Evolutionary conservation across 1,139 yeast genomes (phyloP), one percentile per base, ranked within the genome.

Genomic region (Lodderomyces margitis): DNA sequence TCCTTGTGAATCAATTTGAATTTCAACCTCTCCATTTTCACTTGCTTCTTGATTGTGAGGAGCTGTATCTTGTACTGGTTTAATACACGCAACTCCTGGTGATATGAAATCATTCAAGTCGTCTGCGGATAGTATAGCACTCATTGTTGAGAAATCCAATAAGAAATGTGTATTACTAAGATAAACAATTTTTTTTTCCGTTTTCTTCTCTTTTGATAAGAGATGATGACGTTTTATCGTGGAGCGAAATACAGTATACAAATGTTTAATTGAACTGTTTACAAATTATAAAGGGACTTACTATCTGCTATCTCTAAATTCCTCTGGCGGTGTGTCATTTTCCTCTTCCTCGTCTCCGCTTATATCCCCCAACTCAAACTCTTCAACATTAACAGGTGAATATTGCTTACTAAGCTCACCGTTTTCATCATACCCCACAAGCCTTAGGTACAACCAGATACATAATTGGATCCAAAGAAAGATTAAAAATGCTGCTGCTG

Each of bases 1-100:
- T 2, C 92, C 95, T 37, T 77, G 71, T n/a, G 63, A 62, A 44
- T 82, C 86, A 30, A 81, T 75, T 53, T 83, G 84, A 27, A 84
- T 79, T 48, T 83, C 87, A 3, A 84, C 77, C 57, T 68, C 65
- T 48, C 69, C 62, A 36, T 57, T 49, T 36, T 55, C 66, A 49
- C 50, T 14, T 33, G 30, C 23, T 39, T 38, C 15, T 9, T 11
- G n/a, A 10, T 28, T 20, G 19, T n/a, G n/a, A n/a, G 27, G 3
- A 7, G 27, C 16, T 31, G 23, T 10, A 16, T 28, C 25, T 19
- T 36, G 33, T 3, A 43, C 47, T 35, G 56, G 98, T 64, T 89
- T 92, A 47, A 91, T 83, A 60, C 99, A 92, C 2, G 96, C 98
- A 32, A 87, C 83, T 0, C 96, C 95, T 0, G 98, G 98, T 36